These are phyloP conservation scores for Shiraia sp. DNA, from an alignment of 2,329 filamentous ascomycete genomes.

Conservation along the genomic window DNA sequence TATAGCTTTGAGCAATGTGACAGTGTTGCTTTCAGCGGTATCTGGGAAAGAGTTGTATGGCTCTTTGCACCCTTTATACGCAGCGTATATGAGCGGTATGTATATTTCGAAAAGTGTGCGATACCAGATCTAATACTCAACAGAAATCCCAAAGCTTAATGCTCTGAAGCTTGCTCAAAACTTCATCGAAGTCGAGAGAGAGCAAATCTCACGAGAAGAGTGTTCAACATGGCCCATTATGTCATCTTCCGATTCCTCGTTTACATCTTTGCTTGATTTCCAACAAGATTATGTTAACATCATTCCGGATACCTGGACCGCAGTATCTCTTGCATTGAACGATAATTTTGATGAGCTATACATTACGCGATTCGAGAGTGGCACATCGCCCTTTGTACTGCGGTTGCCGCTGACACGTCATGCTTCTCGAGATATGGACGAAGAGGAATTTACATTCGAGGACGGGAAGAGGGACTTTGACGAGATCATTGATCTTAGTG, in stretches of 20 bases:
- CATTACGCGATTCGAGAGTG: constrained; percentile 80
- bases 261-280: constrained; percentile 58
- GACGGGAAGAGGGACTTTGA: constrained; percentile 78
- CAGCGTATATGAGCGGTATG: constrained; percentile 45
- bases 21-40: constrained; percentile 46
- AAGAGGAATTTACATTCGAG: constrained; percentile 81
- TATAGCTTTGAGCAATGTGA: constrained; percentile 40
- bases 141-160: constrained; percentile 72
- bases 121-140: constrained; percentile 5
- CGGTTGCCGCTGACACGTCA: constrained; percentile 83
- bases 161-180: constrained; percentile 69
- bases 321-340: constrained; percentile 82
- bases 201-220: constrained; percentile 41
- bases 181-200: constrained; percentile 55
- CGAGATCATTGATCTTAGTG: constrained; percentile 80
- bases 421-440: constrained; percentile 76
- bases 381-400: constrained; percentile 79
- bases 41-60: constrained; percentile 31
- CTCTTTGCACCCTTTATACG: constrained; percentile 45
- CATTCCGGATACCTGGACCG: constrained; percentile 80
- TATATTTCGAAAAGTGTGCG: neutral
- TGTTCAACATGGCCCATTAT: constrained; percentile 47
- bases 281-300: constrained; percentile 83
- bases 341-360: constrained; percentile 83
- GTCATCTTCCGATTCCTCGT: constrained; percentile 34